A percentile compares a stretch with the other conserved stretches of the same genome.
Conservation (phyloP, 345 rosid species). For the Bruguiera parviflora region DNA sequence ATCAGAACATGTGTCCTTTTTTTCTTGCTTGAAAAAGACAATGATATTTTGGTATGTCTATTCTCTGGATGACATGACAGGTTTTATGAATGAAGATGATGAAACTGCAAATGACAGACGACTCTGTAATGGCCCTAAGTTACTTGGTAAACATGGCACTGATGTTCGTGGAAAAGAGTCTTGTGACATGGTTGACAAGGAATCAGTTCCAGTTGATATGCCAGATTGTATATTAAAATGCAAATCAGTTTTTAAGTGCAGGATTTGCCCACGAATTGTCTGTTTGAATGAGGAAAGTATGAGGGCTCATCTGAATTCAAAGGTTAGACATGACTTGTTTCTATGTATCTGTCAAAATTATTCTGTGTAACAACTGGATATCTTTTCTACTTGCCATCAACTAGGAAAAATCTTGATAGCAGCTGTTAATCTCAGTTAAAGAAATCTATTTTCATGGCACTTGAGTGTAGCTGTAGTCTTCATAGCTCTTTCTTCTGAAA, state of each 20-base stretch:
- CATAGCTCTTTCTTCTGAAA: no score
- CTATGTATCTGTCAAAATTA: background rate
- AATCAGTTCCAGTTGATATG: conserved; percentile 39
- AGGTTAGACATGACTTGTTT: conserved; percentile 38
- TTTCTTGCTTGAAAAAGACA: background rate
- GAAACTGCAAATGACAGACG: conserved; percentile 35
- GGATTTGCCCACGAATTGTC: conserved; percentile 65
- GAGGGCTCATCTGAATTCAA: conserved; percentile 72
- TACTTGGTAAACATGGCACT: conserved; percentile 16
- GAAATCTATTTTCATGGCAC: no score
- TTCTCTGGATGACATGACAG: conserved; percentile 28
- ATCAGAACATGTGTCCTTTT: background rate
- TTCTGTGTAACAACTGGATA: background rate
- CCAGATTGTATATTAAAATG: conserved; percentile 55
- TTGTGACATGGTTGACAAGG: conserved; percentile 18
- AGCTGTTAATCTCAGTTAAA: no score
- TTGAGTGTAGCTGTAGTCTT: no score
- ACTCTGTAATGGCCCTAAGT: conserved; percentile 13
- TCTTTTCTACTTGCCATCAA: background rate
- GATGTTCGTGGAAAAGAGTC: conserved; percentile 14
- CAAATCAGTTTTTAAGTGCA: conserved; percentile 80
- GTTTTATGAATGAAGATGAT: conserved; percentile 39
- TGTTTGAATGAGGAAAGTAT: conserved; percentile 69
- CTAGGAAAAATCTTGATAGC: background rate
- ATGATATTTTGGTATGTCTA: conserved; percentile 8